phyloP scores from a whole-genome alignment of 2,329 filamentous ascomycete genomes.

The Sporothrix dimorphospora region DNA sequence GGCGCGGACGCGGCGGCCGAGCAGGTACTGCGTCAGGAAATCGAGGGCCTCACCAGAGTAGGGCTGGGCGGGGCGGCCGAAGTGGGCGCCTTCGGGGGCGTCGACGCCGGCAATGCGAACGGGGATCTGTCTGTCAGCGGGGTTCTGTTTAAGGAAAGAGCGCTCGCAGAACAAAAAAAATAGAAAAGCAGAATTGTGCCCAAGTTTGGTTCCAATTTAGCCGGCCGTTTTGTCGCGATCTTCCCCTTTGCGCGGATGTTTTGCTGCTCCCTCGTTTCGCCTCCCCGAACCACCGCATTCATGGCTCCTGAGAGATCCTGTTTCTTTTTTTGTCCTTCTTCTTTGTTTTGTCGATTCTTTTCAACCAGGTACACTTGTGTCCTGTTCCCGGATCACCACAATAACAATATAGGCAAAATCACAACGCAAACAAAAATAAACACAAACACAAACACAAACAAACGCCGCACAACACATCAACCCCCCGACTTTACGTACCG shows the following conservation, averaged over 20 bases:
- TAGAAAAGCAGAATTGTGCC: background rate
- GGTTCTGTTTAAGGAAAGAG: background rate
- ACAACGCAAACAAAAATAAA: background rate
- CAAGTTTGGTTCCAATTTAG: conserved; percentile 7
- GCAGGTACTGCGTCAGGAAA: conserved; percentile 77
- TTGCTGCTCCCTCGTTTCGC: background rate
- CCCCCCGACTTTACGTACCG: conserved; percentile 56
- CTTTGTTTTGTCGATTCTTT: background rate
- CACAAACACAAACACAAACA: background rate
- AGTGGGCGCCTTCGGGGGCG: conserved; percentile 90
- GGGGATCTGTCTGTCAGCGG: conserved; percentile 65
- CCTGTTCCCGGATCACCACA: background rate
- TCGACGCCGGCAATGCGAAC: conserved; percentile 90
- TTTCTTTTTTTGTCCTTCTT: conserved; percentile 6
- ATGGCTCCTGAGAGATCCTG: background rate
- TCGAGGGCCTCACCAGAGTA: conserved; percentile 77
- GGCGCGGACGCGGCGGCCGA: conserved; percentile 75
- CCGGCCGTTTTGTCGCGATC: background rate
- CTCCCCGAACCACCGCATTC: background rate
- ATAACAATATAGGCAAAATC: conserved; percentile 1
- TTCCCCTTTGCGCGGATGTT: background rate
- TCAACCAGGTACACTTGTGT: conserved; percentile 1
- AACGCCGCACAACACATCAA: background rate
- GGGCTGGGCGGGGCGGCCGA: conserved; percentile 85
- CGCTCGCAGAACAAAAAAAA: background rate